Evolutionary conservation across 2,329 filamentous ascomycete genomes (phyloP).

Genomic region (Pseudocercospora crystallina): DNA sequence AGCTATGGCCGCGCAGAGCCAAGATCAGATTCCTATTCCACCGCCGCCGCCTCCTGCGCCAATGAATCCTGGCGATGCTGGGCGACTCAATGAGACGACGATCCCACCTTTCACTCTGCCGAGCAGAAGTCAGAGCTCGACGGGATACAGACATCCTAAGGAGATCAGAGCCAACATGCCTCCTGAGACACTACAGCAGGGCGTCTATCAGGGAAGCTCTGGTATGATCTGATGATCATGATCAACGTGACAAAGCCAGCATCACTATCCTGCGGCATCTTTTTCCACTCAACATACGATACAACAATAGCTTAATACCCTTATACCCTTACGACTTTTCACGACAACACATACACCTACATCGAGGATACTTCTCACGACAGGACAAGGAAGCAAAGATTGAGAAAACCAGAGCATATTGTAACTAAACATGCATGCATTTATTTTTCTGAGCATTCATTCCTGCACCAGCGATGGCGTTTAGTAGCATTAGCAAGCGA

Average conservation of each 20-base stretch:
- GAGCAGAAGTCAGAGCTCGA: conserved; percentile 26
- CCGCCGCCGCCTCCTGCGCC: conserved; percentile 41
- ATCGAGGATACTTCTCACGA: not conserved
- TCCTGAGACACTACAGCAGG: conserved; percentile 45
- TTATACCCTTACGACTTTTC: not conserved
- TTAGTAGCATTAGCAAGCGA: not conserved
- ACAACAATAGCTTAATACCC: not conserved
- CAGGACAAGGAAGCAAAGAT: not conserved
- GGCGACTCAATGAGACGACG: conserved; percentile 40
- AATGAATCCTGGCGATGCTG: conserved; percentile 15
- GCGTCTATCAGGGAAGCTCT: conserved; percentile 36
- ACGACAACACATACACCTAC: not conserved
- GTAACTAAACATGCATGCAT: not conserved
- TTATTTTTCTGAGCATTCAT: not conserved
- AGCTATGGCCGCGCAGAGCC: conserved; percentile 28
- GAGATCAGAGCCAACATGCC: conserved; percentile 53
- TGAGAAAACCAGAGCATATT: not conserved
- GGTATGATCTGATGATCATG: conserved; percentile 28
- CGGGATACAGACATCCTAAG: conserved; percentile 41
- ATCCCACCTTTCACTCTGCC: conserved; percentile 38
- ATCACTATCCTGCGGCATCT: conserved; percentile 1
- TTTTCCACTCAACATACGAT: not conserved
- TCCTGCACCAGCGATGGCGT: conserved; percentile 20
- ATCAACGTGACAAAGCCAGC: conserved; percentile 1
- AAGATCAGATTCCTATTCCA: conserved; percentile 23